These are phyloP conservation scores for Huntiella savannae DNA, from an alignment of 2,329 filamentous ascomycete genomes.

Conservation along the genomic window DNA sequence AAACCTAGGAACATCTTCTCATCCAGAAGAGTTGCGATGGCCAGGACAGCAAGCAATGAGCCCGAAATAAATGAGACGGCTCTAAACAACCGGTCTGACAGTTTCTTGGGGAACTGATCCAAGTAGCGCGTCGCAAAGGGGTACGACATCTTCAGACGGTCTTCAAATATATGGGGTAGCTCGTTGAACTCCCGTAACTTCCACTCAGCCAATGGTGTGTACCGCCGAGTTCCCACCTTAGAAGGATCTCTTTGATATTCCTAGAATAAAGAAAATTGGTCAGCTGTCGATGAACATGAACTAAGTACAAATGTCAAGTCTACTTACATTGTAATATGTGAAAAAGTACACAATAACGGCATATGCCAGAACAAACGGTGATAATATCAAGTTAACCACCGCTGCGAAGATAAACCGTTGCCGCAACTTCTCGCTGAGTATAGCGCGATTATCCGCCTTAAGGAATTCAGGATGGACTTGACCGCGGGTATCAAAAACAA, in stretches of 20 bases:
- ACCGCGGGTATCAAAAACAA: slow-evolving; percentile 76
- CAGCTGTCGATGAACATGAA: not conserved
- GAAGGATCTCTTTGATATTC: slow-evolving; percentile 92
- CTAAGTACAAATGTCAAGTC: not conserved
- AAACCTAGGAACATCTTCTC: slow-evolving; percentile 82
- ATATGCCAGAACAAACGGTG: slow-evolving; percentile 74
- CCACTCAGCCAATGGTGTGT: slow-evolving; percentile 89
- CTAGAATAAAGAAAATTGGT: slow-evolving; percentile 21
- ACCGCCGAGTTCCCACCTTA: slow-evolving; percentile 70
- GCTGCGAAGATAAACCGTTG: slow-evolving; percentile 67
- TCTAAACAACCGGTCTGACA: slow-evolving; percentile 66
- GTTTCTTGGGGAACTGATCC: slow-evolving; percentile 90
- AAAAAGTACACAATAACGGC: slow-evolving; percentile 82
- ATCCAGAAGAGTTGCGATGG: slow-evolving; percentile 68
- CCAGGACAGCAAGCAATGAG: slow-evolving; percentile 68
- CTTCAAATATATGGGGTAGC: slow-evolving; percentile 75
- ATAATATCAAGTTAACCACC: slow-evolving; percentile 67
- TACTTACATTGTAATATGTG: slow-evolving; percentile 69
- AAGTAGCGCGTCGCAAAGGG: slow-evolving; percentile 84
- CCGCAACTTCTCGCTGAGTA: slow-evolving; percentile 60
- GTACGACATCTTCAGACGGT: slow-evolving; percentile 82
- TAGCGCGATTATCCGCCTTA: slow-evolving; percentile 59
- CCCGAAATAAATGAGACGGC: slow-evolving; percentile 80
- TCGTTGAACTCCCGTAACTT: slow-evolving; percentile 98
- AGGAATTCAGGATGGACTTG: slow-evolving; percentile 77